Evolutionary conservation across 768 basidiomycete species (phyloP), one percentile per base, ranked within the genome.

Genomic region (Boletellus ananiceps): DNA sequence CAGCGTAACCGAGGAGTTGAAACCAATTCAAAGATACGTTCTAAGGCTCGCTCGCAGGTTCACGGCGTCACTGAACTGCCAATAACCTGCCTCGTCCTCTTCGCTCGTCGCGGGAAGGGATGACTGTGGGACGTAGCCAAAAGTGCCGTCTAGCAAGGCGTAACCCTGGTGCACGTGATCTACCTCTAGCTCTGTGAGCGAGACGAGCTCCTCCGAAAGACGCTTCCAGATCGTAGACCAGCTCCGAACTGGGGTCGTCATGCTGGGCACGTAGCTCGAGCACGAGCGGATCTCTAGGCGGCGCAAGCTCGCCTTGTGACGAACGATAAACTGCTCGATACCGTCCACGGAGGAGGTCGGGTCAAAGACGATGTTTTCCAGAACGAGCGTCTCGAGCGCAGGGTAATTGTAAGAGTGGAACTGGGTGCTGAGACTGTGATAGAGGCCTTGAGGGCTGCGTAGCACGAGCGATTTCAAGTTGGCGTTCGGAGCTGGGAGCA

Each of bases 341-440:
- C 62, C 65, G 31, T 61, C 56, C 1, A 23, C 16, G 27, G 55
- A 55, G 12, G 54, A 46, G 1, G 49, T 51, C 15, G 47, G 56
- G 44, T 67, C 67, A 16, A 69, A 64, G 25, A 67, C 40, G 4
- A 64, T 63, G 12, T 63, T 67, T 41, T 68, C 65, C 3, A 67
- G 55, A 2, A 65, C 52, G 18, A 66, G 58, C 0, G 58, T 51
- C 44, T 62, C 50, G 29, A 67, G 67, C 0, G 62, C 44, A 1
- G 65, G 65, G 36, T 67, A 67, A 13, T 51, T 15, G 42, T 35
- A 54, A 15, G 57, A 54, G 13, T 36, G 45, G 19, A 67, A 58
- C 14, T 58, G 58, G 0, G 57, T 52, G 25, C 47, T 52, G 47
- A 47, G 50, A n/a, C 67, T 67, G 46, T 68, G 58, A 37, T 67